Base-by-base conservation (phyloP, 148 eudicot genomes). In the Vaccinium darrowii region DNA sequence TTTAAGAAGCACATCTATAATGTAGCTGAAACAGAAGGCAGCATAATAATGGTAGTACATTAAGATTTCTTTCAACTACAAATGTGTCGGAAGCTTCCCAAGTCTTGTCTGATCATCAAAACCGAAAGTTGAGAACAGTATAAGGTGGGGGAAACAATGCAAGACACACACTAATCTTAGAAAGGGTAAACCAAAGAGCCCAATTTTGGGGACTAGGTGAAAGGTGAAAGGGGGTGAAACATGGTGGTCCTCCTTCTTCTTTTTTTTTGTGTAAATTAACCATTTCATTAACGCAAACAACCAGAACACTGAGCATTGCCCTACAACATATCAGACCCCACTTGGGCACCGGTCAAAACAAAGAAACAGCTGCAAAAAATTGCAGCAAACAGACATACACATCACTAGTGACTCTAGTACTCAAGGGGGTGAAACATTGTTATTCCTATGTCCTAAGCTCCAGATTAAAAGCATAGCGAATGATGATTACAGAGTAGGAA, bases 1-100 rank as follows among this genome's bases (percentile, higher is more conserved):
- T 78, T 78, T 63, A 78, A 78, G 19, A 27, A 27, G 15, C 16
- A 3, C 19, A 27, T 52, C 63, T 27, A 54, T 27, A 30, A 54
- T 8, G 67, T 7, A 80, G 82, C 67, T 11, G 57, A 11, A 57
- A 80, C 36, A 69, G 11, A 80, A 80, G 82, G 36, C 69, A 57
- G 58, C 50, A 16, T 43, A 33, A 54, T 36, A 19, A 63, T 8
- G 18, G 60, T 33, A 78, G 53, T 56, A 30, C 54, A 18, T 27
- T 25, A 27, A 53, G 63, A 63, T 11, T 54, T 53, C 43, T 54
- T 39, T n/a, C 6, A 76, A 19, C n/a, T 5, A 33, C 49, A 1
- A 72, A 72, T 33, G 16, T 72, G 76, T 25, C 73, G 11, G 39
- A 25, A 67, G 73, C 73, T 67, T 67, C 16, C 7, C 19, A 3